Base-by-base conservation (phyloP, 2,329 filamentous ascomycete genomes). In the Phaeosphaeria sp. region DNA sequence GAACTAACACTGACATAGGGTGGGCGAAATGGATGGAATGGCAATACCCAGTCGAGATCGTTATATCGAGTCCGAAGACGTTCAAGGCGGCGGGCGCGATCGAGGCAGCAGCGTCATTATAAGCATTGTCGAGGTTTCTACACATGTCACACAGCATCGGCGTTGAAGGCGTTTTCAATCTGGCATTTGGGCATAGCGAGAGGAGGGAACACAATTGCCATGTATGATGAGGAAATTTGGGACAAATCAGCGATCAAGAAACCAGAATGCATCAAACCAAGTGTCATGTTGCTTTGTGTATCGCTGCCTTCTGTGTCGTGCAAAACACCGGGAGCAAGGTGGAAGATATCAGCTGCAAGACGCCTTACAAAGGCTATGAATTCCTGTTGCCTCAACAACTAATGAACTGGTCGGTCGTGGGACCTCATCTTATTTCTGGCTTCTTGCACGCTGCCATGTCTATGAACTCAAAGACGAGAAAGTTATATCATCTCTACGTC, bases 21-120 rank as follows among this genome's bases (percentile, higher is more conserved):
- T 97, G 94, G 93, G 90, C 89, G 21, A 89, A 90, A 71, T 96
- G 93, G 75, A 97, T 97, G 93, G 87, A 92, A 76, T 98, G 93
- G 93, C 89, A 91, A 77, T 95, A 97, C 74, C 88, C 88, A 8
- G 89, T 96, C 55, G 90, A 96, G 60, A 83, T 97, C 44, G 77
- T 80, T 48, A 73, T 83, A 22, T 80, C 81, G n/a, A 82, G 73
- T 62, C 77, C 79, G 6, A 71, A 66, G 40, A 60, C 74, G 2
- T 84, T 83, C 77, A 83, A 80, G 61, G 78, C 71, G 27, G 78
- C 77, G 13, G 81, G 81, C 36, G 77, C 75, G 11, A 67, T 83
- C 43, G 79, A 82, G 64, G 81, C 81, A 17, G 81, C 81, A 22
- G 80, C 81, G 27, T 68, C 77, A 30, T 59, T 80, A 62, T 80